Conservation (phyloP, 495 filamentous ascomycete species). For the Mytilinidion resinicola region DNA sequence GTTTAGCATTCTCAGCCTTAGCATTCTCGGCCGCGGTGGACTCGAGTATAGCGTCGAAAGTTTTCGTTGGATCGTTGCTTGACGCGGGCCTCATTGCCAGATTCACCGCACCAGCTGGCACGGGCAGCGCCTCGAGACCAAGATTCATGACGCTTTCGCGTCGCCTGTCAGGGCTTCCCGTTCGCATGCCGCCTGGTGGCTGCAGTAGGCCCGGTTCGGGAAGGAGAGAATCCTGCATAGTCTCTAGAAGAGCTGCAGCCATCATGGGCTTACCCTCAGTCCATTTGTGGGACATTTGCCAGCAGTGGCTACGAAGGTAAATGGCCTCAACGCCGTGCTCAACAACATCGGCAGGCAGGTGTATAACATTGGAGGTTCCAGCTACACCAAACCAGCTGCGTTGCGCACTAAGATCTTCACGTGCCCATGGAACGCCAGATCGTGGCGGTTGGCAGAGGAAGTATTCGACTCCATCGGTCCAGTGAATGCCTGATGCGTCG, state of each 20-base stretch:
- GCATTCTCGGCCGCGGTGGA: slow-evolving; percentile 35
- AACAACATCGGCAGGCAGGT: slow-evolving; percentile 72
- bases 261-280: slow-evolving; percentile 30
- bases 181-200: slow-evolving; percentile 1
- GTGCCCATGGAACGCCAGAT: slow-evolving; percentile 78
- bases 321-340: slow-evolving; percentile 85
- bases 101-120: slow-evolving; percentile 28
- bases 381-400: slow-evolving; percentile 77
- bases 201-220: slow-evolving; percentile 13
- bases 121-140: slow-evolving; percentile 37
- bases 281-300: slow-evolving; percentile 77
- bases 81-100: slow-evolving; percentile 12
- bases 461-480: slow-evolving; percentile 80
- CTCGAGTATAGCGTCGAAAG: slow-evolving; percentile 62
- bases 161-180: slow-evolving; percentile 20
- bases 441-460: slow-evolving; percentile 90
- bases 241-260: slow-evolving; percentile 22
- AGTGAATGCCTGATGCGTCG: slow-evolving; percentile 74
- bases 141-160: slow-evolving; percentile 31
- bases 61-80: slow-evolving; percentile 39
- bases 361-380: slow-evolving; percentile 63
- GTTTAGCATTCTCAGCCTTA: slow-evolving; percentile 13
- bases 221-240: slow-evolving; percentile 10
- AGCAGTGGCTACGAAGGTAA: slow-evolving; percentile 88
- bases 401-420: slow-evolving; percentile 57